A percentile compares a stretch with the other conserved stretches of the same genome.
These are phyloP conservation scores for Monosporozyma yasuniensis DNA, from an alignment of 805 yeast species.

Conservation along the genomic window DNA sequence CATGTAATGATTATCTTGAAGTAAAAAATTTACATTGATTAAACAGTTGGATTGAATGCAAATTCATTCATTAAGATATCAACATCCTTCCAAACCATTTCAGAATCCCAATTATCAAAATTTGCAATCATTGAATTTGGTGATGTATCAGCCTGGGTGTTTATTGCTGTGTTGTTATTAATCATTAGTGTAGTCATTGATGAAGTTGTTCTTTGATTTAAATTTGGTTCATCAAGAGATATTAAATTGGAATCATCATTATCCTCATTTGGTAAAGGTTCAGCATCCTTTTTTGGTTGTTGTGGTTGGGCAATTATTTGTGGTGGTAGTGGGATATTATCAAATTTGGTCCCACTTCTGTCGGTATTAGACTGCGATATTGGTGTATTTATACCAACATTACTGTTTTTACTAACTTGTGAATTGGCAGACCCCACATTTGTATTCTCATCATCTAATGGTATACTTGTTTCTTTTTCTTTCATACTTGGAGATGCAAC, in stretches of 20 bases:
- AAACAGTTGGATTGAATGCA: slow-evolving; percentile 63
- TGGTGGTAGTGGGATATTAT: not conserved
- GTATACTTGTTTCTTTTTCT: not conserved
- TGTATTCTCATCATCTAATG: not conserved
- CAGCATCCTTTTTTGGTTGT: not conserved
- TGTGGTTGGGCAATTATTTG: not conserved
- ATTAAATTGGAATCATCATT: not conserved
- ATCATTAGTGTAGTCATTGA: not conserved
- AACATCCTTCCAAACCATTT: slow-evolving; percentile 59
- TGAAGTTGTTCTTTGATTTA: not conserved
- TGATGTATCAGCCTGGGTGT: not conserved
- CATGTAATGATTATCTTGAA: not conserved
- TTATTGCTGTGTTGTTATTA: not conserved
- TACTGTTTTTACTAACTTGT: not conserved
- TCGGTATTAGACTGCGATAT: not conserved
- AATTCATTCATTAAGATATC: slow-evolving; percentile 86
- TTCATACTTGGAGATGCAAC: not conserved
- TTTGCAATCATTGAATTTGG: slow-evolving; percentile 24
- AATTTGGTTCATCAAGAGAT: slow-evolving; percentile 1
- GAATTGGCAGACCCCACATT: not conserved
- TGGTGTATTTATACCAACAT: not conserved
- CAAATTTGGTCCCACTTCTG: not conserved
- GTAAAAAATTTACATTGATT: not conserved
- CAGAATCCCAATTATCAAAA: slow-evolving; percentile 37
- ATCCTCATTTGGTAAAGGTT: not conserved